Evolutionary conservation across 176 grass and related monocot species (phyloP).

Genomic region (Lolium perenne): DNA sequence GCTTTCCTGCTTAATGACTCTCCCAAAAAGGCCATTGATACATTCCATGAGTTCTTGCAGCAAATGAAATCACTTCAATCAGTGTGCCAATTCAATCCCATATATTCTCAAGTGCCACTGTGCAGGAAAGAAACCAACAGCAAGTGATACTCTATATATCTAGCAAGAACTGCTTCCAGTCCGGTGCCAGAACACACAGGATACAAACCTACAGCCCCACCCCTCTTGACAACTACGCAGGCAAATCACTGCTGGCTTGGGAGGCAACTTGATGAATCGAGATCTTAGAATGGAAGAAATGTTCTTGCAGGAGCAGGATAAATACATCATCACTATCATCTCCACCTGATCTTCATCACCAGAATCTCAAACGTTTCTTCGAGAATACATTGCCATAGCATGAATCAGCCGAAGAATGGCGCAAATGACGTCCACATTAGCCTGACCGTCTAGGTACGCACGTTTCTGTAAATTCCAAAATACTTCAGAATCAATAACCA

Average conservation of each 20-base stretch:
- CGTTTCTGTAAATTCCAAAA: background rate
- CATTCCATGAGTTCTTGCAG: too few species aligned
- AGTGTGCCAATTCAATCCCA: too few species aligned
- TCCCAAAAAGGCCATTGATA: too few species aligned
- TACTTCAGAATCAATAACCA: too few species aligned
- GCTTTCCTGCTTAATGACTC: too few species aligned
- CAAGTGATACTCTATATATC: too few species aligned
- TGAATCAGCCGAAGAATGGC: background rate
- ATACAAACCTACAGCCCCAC: background rate
- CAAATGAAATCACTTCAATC: too few species aligned
- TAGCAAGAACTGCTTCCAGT: too few species aligned
- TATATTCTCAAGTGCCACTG: too few species aligned
- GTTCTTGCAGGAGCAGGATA: background rate
- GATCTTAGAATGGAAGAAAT: too few species aligned
- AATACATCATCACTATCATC: background rate
- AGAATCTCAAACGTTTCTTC: background rate
- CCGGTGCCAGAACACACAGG: too few species aligned
- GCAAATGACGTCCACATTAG: background rate
- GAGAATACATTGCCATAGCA: background rate
- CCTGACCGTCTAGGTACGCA: background rate
- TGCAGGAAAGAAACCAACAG: too few species aligned
- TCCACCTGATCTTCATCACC: background rate
- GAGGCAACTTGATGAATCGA: background rate
- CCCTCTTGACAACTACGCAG: background rate
- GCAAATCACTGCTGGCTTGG: background rate